A percentile compares a stretch with the other conserved stretches of the same genome.
Conservation (phyloP, 2,329 filamentous ascomycete genomes). For the Dactylellina cionopaga region DNA sequence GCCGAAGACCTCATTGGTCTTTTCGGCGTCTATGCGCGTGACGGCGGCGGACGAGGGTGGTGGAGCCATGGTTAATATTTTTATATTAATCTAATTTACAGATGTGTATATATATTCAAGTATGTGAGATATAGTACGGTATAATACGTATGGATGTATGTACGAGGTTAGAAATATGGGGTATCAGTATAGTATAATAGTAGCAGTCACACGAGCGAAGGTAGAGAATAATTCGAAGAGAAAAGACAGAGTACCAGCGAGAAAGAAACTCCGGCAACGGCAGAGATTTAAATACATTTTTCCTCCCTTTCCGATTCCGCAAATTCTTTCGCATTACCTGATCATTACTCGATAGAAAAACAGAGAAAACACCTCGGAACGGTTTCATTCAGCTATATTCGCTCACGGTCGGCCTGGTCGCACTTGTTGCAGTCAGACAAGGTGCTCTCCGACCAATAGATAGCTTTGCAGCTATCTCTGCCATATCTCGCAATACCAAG, state of each 20-base stretch:
- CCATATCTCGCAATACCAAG: background rate
- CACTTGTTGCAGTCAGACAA: too few relatives aligned
- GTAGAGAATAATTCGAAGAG: background rate
- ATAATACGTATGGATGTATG: too few relatives aligned
- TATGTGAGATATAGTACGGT: background rate
- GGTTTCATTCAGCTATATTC: too few relatives aligned
- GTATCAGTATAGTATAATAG: background rate
- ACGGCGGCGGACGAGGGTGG: background rate
- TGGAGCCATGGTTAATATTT: background rate
- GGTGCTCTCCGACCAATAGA: constrained; percentile 27
- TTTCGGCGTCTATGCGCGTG: constrained; percentile 53
- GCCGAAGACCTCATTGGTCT: constrained; percentile 54
- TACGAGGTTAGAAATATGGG: too few relatives aligned
- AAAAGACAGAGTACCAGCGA: background rate
- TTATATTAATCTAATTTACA: background rate
- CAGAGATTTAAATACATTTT: constrained; percentile 20
- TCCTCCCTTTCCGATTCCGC: background rate
- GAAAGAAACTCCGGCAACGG: background rate
- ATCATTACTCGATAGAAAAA: constrained; percentile 51
- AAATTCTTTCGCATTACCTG: constrained; percentile 48
- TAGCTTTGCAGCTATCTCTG: constrained; percentile 24
- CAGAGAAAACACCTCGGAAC: constrained; percentile 24
- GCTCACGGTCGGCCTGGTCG: too few relatives aligned
- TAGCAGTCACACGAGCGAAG: constrained; percentile 5
- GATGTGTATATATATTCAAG: background rate